Conservation (phyloP, 257 asterid genomes). For the Capsicum chinense region DNA sequence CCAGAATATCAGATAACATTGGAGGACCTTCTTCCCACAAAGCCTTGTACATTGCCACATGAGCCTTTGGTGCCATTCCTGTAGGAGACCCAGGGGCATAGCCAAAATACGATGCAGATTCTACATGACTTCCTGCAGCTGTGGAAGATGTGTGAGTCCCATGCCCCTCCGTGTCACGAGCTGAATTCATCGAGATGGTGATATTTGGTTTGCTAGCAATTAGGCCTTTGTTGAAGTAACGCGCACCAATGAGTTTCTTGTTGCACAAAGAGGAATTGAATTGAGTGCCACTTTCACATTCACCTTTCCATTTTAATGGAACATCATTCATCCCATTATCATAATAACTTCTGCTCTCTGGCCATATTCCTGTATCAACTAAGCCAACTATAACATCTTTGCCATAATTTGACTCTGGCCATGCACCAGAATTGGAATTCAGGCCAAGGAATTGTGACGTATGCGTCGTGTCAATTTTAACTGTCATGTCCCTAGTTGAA, state of each 20-base stretch:
- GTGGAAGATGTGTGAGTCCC: slow-evolving; percentile 80
- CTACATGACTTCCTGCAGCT: slow-evolving; percentile 57
- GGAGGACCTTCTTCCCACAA: slow-evolving; percentile 56
- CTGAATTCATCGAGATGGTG: slow-evolving; percentile 59
- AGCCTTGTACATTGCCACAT: slow-evolving; percentile 69
- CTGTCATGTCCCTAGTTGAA: slow-evolving; percentile 47
- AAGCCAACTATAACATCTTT: slow-evolving; percentile 62
- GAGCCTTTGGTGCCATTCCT: slow-evolving; percentile 67
- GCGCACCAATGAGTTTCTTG: slow-evolving; percentile 74
- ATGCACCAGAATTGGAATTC: slow-evolving; percentile 46
- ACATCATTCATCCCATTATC: slow-evolving; percentile 53
- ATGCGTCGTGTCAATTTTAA: slow-evolving; percentile 62
- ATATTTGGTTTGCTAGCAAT: slow-evolving; percentile 54
- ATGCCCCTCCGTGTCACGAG: slow-evolving; percentile 68
- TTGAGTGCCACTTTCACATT: slow-evolving; percentile 60
- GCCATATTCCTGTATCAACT: slow-evolving; percentile 77
- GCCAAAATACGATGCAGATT: slow-evolving; percentile 57
- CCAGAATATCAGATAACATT: slow-evolving; percentile 41
- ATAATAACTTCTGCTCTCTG: slow-evolving; percentile 64
- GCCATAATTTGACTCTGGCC: slow-evolving; percentile 62
- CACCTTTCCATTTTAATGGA: slow-evolving; percentile 67
- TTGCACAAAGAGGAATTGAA: slow-evolving; percentile 65
- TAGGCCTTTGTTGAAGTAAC: slow-evolving; percentile 64
- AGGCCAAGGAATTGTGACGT: slow-evolving; percentile 66
- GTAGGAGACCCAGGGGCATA: slow-evolving; percentile 60